Conservation (phyloP, 2,329 filamentous ascomycete species). For the Fusarium nematophilum region DNA sequence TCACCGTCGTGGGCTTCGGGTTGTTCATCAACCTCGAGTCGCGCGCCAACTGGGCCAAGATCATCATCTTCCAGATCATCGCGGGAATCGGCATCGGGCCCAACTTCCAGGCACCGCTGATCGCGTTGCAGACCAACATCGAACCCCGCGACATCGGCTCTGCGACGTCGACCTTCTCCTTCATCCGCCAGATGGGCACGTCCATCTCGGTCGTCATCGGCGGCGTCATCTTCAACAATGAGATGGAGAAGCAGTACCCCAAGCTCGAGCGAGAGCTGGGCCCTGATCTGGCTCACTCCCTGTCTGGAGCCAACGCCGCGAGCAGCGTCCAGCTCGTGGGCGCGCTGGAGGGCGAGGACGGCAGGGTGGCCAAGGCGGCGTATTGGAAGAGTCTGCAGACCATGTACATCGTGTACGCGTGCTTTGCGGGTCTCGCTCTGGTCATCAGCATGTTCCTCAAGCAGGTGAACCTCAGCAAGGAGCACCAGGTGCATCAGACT, state of each 20-base stretch:
- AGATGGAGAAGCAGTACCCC: conserved; percentile 68
- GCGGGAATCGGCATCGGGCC: conserved; percentile 74
- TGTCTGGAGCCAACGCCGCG: conserved; percentile 70
- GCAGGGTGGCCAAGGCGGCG: conserved; percentile 55
- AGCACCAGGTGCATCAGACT: conserved; percentile 69
- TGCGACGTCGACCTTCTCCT: conserved; percentile 74
- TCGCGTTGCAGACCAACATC: conserved; percentile 74
- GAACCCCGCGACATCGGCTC: conserved; percentile 73
- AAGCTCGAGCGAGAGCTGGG: conserved; percentile 63
- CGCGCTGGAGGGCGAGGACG: conserved; percentile 59
- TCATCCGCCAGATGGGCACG: conserved; percentile 76
- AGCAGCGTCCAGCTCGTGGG: conserved; percentile 69
- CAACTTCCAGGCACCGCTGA: conserved; percentile 76
- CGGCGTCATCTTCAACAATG: conserved; percentile 83
- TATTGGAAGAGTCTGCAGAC: conserved; percentile 63
- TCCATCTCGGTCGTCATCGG: conserved; percentile 77
- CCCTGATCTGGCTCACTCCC: conserved; percentile 58
- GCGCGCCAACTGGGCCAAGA: conserved; percentile 64
- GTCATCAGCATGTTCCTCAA: conserved; percentile 60
- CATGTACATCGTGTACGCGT: conserved; percentile 70
- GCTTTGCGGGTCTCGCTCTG: conserved; percentile 60
- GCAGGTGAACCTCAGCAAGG: conserved; percentile 63
- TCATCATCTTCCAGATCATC: conserved; percentile 71
- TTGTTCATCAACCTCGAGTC: conserved; percentile 71
- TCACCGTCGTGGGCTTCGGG: conserved; percentile 74